phyloP scores from a whole-genome alignment of 495 filamentous ascomycete species.

The Extremus antarcticus region DNA sequence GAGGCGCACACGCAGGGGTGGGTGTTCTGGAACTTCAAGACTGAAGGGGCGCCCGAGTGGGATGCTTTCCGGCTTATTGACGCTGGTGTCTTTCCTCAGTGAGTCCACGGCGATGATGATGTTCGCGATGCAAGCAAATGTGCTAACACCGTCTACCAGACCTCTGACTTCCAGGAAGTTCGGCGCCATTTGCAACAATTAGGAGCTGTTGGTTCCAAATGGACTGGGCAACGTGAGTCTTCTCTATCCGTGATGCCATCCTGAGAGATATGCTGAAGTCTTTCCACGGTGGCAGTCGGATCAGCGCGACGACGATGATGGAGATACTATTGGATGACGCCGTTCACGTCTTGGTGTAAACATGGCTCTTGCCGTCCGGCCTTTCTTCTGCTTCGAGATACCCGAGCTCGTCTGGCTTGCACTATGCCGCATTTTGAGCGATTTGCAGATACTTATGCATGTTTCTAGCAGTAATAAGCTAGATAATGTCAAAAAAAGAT shows the following conservation, averaged over 20 bases:
- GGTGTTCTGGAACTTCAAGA: slow-evolving; percentile 45
- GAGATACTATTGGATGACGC: not conserved
- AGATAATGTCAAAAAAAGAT: not conserved
- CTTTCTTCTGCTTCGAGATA: not conserved
- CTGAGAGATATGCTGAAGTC: not conserved
- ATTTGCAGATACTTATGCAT: not conserved
- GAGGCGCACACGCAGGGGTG: slow-evolving; percentile 35
- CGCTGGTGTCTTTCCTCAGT: slow-evolving; percentile 37
- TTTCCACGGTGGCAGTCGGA: not conserved
- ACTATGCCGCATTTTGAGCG: not conserved
- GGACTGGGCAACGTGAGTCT: not conserved
- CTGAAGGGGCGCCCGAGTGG: slow-evolving; percentile 39
- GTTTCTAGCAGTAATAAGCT: not conserved
- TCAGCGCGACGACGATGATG: not conserved
- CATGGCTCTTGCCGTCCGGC: not conserved
- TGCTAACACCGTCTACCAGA: not conserved
- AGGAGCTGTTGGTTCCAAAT: not conserved
- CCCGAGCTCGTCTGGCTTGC: not conserved
- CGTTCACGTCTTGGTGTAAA: not conserved
- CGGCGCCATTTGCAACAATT: slow-evolving; percentile 21
- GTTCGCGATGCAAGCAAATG: not conserved
- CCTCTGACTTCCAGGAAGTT: slow-evolving; percentile 25
- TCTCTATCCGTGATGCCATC: too few species aligned
- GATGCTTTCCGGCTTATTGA: slow-evolving; percentile 36
- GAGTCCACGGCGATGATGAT: not conserved